These are phyloP conservation scores for Flaveria floridana DNA, from an alignment of 140 eudicot genomes.

Conservation along the genomic window DNA sequence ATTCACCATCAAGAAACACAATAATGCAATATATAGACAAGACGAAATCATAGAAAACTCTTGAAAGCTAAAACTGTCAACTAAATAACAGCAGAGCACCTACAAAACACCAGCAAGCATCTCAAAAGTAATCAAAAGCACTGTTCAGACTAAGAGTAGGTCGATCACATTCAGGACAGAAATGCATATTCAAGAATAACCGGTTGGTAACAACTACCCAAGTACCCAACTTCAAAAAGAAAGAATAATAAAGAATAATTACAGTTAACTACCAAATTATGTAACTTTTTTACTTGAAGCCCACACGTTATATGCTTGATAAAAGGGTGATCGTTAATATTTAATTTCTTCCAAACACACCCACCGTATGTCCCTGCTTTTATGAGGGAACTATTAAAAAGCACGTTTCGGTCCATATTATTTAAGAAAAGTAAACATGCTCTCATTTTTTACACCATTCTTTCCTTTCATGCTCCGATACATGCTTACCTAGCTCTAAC, in stretches of 20 bases:
- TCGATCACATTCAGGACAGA: constrained; percentile 16
- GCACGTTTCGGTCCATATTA: background rate
- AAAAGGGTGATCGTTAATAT: background rate
- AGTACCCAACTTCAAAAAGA: background rate
- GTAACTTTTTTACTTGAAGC: constrained; percentile 9
- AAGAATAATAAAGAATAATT: background rate
- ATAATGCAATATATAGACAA: background rate
- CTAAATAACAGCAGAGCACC: constrained; percentile 14
- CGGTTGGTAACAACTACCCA: background rate
- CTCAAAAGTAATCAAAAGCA: constrained; percentile 21
- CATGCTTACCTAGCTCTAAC: background rate
- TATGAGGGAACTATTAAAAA: background rate
- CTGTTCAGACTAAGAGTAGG: background rate
- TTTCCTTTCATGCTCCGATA: background rate
- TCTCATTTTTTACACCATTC: background rate
- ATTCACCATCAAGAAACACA: constrained; percentile 14
- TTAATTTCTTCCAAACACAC: constrained; percentile 2
- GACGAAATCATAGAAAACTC: background rate
- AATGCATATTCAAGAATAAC: constrained; percentile 17
- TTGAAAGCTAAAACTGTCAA: background rate
- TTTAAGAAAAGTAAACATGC: background rate
- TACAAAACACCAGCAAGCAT: constrained; percentile 21
- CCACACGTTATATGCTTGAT: constrained; percentile 5
- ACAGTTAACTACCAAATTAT: background rate
- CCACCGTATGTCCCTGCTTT: background rate